Evolutionary conservation across 2,329 filamentous ascomycete species (phyloP).

Genomic region (Graphilbum ipis-grandicollis): DNA sequence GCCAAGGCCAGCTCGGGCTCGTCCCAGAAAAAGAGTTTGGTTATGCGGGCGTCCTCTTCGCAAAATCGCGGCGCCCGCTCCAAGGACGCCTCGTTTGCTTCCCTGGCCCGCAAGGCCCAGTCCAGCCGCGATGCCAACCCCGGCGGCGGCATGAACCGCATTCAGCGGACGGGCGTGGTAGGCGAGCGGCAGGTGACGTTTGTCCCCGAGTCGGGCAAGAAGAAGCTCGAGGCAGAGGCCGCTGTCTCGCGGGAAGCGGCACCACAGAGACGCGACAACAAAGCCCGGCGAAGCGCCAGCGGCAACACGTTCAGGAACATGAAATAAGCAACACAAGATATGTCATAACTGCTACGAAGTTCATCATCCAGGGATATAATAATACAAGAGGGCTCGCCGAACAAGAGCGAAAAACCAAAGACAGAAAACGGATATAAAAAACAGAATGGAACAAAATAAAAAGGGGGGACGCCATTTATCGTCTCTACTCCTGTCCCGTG

Average conservation of each 20-base stretch:
- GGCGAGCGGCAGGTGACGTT: constrained; percentile 59
- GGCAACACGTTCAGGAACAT: constrained; percentile 57
- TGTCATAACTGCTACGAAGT: too few species aligned
- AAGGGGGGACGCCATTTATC: too few species aligned
- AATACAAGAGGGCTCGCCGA: too few species aligned
- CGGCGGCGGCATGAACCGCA: not conserved
- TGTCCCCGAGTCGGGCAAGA: constrained; percentile 40
- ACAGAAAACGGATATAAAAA: too few species aligned
- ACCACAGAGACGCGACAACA: constrained; percentile 15
- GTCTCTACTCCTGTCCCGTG: too few species aligned
- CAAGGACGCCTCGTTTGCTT: constrained; percentile 39
- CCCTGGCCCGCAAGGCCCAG: constrained; percentile 29
- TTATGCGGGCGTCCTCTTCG: constrained; percentile 53
- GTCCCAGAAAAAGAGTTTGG: constrained; percentile 13
- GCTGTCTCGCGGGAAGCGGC: not conserved
- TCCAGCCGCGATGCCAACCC: not conserved
- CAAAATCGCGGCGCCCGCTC: constrained; percentile 39
- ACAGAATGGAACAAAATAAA: too few species aligned
- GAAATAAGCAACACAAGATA: constrained; percentile 11
- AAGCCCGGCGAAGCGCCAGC: constrained; percentile 50
- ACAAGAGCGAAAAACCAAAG: too few species aligned
- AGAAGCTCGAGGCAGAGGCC: constrained; percentile 25
- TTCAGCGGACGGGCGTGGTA: constrained; percentile 16
- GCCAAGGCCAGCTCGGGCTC: constrained; percentile 12
- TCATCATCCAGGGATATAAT: too few species aligned